Base-by-base conservation (phyloP, 257 asterid genomes). In the Salvia rosmarinus region DNA sequence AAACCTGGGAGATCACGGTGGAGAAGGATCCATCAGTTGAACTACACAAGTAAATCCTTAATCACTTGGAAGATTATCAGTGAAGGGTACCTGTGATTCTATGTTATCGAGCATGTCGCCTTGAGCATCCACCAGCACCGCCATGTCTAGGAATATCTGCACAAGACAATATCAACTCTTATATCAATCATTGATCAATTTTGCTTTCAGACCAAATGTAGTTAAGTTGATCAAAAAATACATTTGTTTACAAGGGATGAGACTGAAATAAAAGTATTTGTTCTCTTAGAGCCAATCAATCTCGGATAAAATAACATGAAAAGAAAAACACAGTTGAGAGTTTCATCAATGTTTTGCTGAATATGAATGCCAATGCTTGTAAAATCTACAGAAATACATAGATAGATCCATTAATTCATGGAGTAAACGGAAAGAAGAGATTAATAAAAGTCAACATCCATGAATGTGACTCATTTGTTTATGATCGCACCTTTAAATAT, bases 41-140 rank as follows among this genome's bases (percentile, higher is more conserved):
- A 9, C 28, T 21, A 34, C 40, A 19, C 5, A 10, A 11, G 17
- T n/a, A 43, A 2, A 46, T 8, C 23, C 1, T 19, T 1, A 0
- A 8, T 56, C 14, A 14, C 12, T 5, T 17, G 20, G 11, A 39
- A 32, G 16, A 60, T 9, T 5, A 34, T 28, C 23, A 1, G 63
- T 30, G 32, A 49, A 28, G 39, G 49, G 80, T 87, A 95, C 98
- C 90, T 95, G 99, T 17, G 98, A 83, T 82, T 95, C 99, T 37
- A 95, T 95, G 86, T 95, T 89, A 80, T 95, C 90, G 56, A 95
- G 92, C 96, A 95, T 78, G 81, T 95, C 98, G 17, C 99, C 99
- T 86, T 95, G 99, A 76, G 95, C 97, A 54, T 95, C 97, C 60
- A 95, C 99, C 77, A 91, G 82, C 25, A 95, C 98, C 0, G 99